These are phyloP conservation scores for Microbotryum violaceum DNA, from an alignment of 1,284 basidiomycete species.

Conservation along the genomic window DNA sequence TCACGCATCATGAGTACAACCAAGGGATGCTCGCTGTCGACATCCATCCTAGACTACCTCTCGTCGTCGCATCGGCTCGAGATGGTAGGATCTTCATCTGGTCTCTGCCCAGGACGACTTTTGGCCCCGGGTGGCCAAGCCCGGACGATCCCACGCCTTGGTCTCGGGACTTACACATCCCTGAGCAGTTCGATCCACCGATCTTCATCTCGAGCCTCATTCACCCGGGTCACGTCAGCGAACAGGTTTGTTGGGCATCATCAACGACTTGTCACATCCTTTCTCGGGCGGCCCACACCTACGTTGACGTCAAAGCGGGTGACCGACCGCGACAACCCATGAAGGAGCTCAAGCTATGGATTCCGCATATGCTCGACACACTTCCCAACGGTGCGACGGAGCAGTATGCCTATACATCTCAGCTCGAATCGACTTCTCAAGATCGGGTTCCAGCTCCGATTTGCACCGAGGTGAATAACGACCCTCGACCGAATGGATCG, in stretches of 20 bases:
- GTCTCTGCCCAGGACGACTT: not conserved
- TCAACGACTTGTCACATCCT: slow-evolving; percentile 2
- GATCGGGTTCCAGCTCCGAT: too few relatives aligned
- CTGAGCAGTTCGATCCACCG: not conserved
- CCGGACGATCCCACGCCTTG: not conserved
- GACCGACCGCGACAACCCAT: not conserved
- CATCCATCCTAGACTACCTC: slow-evolving; percentile 4
- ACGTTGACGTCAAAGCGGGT: not conserved
- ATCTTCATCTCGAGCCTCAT: slow-evolving; percentile 14
- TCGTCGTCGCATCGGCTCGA: slow-evolving; percentile 11
- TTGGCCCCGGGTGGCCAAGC: not conserved
- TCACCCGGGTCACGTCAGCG: slow-evolving; percentile 16
- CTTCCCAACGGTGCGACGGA: not conserved
- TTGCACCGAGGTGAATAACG: too few relatives aligned
- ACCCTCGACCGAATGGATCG: too few relatives aligned
- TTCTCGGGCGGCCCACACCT: slow-evolving; percentile 1
- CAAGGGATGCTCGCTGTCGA: slow-evolving; percentile 6
- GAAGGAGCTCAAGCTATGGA: slow-evolving; percentile 1
- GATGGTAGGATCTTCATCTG: slow-evolving; percentile 19
- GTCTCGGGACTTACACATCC: not conserved
- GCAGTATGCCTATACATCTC: not conserved
- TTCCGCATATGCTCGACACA: not conserved
- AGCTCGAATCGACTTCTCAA: too few relatives aligned
- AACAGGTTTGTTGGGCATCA: slow-evolving; percentile 6
- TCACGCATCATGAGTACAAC: slow-evolving; percentile 3